A percentile compares a stretch with the other conserved stretches of the same genome.
phyloP scores from a whole-genome alignment of 2,329 filamentous ascomycete species.

The Blastomyces gilchristii region DNA sequence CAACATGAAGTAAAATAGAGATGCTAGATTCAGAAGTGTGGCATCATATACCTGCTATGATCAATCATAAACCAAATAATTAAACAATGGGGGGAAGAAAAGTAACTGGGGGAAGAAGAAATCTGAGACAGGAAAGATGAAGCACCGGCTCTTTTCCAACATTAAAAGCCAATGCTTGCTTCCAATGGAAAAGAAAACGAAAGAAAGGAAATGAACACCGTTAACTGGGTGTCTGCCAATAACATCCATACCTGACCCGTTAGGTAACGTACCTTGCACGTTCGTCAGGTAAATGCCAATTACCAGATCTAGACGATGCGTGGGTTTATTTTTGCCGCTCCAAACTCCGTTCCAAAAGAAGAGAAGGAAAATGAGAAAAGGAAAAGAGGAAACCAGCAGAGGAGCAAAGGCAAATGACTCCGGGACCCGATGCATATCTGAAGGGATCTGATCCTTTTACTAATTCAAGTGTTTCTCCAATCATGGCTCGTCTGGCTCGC shows the following conservation, averaged over 20 bases:
- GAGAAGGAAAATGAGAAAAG: background rate
- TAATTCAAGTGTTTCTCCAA: conserved; percentile 8
- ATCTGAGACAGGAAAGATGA: background rate
- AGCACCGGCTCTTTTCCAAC: background rate
- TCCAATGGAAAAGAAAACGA: background rate
- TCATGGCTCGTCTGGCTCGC: conserved; percentile 51
- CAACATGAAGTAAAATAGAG: background rate
- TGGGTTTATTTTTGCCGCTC: conserved; percentile 5
- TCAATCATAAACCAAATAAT: background rate
- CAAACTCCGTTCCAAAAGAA: conserved; percentile 15
- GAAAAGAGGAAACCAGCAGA: background rate
- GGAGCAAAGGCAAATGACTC: conserved; percentile 3
- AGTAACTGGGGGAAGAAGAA: background rate
- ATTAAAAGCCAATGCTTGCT: background rate
- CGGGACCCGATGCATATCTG: conserved; percentile 10
- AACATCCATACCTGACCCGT: background rate
- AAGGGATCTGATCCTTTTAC: background rate
- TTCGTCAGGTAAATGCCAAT: background rate
- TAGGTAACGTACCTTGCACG: background rate
- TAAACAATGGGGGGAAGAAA: background rate
- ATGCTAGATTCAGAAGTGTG: background rate
- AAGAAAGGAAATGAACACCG: conserved; percentile 8
- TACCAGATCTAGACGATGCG: conserved; percentile 7
- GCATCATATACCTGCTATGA: background rate
- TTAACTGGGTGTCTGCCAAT: background rate